These are phyloP conservation scores for Phyllosticta citriasiana DNA, from an alignment of 2,329 filamentous ascomycete genomes.

Conservation along the genomic window DNA sequence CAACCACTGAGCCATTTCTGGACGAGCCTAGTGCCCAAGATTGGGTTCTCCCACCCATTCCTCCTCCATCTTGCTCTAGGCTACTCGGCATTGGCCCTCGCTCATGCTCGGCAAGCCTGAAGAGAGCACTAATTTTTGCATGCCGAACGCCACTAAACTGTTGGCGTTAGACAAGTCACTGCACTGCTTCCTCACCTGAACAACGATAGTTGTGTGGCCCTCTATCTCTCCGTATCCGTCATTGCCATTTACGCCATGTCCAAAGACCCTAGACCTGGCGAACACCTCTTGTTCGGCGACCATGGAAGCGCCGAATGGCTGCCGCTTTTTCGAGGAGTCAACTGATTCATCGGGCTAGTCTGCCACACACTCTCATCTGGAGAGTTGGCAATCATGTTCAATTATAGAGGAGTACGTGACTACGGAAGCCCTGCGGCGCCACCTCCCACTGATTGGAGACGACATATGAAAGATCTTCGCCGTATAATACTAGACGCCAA, in stretches of 20 bases:
- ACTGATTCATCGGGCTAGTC: neutral
- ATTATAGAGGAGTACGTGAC: neutral
- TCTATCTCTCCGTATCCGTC: neutral
- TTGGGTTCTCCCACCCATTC: neutral
- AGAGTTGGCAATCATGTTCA: neutral
- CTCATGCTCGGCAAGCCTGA: neutral
- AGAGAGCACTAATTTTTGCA: neutral
- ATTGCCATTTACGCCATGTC: neutral
- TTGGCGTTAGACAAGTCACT: neutral
- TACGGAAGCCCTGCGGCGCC: neutral
- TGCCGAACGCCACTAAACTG: neutral
- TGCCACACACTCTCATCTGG: neutral
- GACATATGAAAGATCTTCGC: neutral
- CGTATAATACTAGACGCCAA: neutral
- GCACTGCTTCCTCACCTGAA: neutral
- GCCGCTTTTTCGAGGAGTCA: neutral
- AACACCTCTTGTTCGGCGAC: conserved; percentile 1
- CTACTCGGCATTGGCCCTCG: neutral
- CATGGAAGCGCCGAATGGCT: conserved; percentile 1
- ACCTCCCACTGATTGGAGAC: neutral
- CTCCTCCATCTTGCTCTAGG: conserved; percentile 1
- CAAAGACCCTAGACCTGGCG: neutral
- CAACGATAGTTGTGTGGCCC: neutral
- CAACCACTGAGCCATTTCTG: neutral
- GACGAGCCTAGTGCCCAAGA: neutral